Evolutionary conservation across 169 alveolate species (phyloP), one percentile per base, ranked within the genome.

Genomic region (Babesia bigemina): DNA sequence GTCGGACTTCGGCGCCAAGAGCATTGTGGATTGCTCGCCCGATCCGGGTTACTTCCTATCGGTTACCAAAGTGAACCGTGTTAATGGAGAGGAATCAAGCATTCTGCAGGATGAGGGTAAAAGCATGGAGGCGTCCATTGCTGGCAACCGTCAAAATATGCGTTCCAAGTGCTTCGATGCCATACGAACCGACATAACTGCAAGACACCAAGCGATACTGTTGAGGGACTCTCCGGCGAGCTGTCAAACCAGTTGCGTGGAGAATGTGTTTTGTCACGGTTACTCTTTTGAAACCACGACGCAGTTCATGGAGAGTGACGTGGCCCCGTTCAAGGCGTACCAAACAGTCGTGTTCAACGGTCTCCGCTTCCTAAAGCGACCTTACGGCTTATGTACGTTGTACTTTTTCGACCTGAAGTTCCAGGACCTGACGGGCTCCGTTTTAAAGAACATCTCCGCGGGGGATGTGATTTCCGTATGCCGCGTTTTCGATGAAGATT

Each of bases 241-340:
- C 21, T 90, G 94, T 44, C 50, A 73, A 47, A 60, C 63, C n/a
- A 63, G 61, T 21, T 90, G 94, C 62, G 61, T 67, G 53, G 28
- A 85, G 17, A 83, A 90, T 45, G 45, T 90, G 22, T 90, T 86
- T 61, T 90, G 94, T 47, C 76, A 87, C 48, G 94, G 92, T n/a
- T 78, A 66, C 66, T 77, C 71, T 53, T 77, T 81, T 72, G 83
- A 86, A 44, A 71, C 29, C 57, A 70, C 81, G 10, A 45, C 24
- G 3, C 49, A 56, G 56, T 59, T 48, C 44, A 33, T 47, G 42
- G 59, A 59, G 45, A n/a, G 57, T 21, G 72, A 61, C 39, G 22
- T 57, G 17, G 66, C 49, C 26, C 78, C 84, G 19, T 75, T 61
- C 60, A 56, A 47, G 19, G 79, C 86, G 16, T 53, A 74, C 24